A percentile compares a stretch with the other conserved stretches of the same genome.
phyloP scores from a whole-genome alignment of 495 filamentous ascomycete species.

The Xylaria sp. region DNA sequence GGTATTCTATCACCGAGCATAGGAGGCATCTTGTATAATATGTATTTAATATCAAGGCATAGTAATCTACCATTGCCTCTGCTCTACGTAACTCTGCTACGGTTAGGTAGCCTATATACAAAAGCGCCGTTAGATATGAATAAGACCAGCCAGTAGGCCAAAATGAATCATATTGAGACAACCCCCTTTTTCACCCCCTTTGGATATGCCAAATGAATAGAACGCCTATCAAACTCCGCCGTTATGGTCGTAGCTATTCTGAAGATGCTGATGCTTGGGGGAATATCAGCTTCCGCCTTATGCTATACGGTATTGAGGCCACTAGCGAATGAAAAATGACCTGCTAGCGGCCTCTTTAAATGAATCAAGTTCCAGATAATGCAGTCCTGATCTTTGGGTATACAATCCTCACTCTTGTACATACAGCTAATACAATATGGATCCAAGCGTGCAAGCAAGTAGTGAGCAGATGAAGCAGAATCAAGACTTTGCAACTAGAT shows the following conservation, averaged over 20 bases:
- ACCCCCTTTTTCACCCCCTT: neutral
- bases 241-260: neutral
- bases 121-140: neutral
- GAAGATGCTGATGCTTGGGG: neutral
- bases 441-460: slow-evolving; percentile 19
- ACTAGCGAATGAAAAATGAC: neutral
- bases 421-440: slow-evolving; percentile 8
- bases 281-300: neutral
- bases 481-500: neutral
- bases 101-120: neutral
- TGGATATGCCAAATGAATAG: neutral
- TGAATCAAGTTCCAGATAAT: neutral
- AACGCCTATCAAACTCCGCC: slow-evolving; percentile 22
- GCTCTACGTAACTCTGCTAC: neutral
- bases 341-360: neutral
- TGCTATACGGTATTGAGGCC: slow-evolving; percentile 1
- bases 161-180: neutral
- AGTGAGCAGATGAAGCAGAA: neutral
- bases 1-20: neutral
- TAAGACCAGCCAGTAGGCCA: neutral
- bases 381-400: neutral
- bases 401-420: slow-evolving; percentile 12
- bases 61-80: neutral
- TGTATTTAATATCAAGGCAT: neutral
- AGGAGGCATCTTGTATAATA: neutral